These are phyloP conservation scores for Penicillium brevicompactum DNA, from an alignment of 2,329 filamentous ascomycete species.

Conservation along the genomic window DNA sequence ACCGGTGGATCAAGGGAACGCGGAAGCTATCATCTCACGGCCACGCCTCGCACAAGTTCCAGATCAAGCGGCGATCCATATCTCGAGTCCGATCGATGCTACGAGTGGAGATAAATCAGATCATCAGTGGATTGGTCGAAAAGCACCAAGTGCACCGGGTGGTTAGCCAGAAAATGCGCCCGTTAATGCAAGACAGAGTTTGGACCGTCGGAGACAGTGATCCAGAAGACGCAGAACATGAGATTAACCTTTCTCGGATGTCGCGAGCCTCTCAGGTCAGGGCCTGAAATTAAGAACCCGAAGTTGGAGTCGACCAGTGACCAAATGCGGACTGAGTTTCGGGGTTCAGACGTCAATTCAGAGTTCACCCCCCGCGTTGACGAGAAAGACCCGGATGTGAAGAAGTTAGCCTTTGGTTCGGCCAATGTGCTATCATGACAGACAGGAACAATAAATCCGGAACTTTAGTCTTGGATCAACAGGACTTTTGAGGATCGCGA, in stretches of 20 bases:
- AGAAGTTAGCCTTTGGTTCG: neutral
- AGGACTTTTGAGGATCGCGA: neutral
- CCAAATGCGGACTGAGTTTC: neutral
- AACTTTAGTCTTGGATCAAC: neutral
- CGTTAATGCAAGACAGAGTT: conserved; percentile 1
- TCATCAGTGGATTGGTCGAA: conserved; percentile 15
- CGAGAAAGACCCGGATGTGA: neutral
- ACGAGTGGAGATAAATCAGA: conserved; percentile 16
- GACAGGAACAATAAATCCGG: neutral
- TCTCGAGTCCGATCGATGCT: conserved; percentile 18
- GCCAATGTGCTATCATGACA: neutral
- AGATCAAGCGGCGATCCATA: conserved; percentile 17
- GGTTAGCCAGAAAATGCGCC: conserved; percentile 4
- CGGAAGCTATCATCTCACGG: conserved; percentile 4
- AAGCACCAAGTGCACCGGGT: conserved; percentile 17
- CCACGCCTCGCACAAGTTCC: conserved; percentile 4
- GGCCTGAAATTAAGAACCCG: neutral
- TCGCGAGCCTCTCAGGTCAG: neutral
- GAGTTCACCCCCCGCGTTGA: neutral
- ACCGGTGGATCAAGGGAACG: conserved; percentile 23
- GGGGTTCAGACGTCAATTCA: neutral
- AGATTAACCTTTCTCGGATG: neutral
- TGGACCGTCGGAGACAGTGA: conserved; percentile 6
- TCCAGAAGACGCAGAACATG: conserved; percentile 12
- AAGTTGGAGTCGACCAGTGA: neutral